Conservation (phyloP, 495 filamentous ascomycete genomes). For the Cryomyces minteri region DNA sequence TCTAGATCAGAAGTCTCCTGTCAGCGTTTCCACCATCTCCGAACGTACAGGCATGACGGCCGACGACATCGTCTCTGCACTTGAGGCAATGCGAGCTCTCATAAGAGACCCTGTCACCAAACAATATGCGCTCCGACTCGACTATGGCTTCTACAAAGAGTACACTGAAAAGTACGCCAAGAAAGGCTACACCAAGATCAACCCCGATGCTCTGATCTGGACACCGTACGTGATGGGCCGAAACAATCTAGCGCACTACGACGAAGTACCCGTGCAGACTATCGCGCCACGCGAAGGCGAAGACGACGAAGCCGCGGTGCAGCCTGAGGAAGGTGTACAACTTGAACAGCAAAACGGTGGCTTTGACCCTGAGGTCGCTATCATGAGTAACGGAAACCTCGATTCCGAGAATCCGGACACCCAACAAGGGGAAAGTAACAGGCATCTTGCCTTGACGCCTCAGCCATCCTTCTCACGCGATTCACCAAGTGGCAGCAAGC, state of each 20-base stretch:
- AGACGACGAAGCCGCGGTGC: constrained; percentile 21
- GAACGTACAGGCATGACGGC: constrained; percentile 88
- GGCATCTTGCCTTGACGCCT: too few relatives aligned
- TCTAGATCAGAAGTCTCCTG: constrained; percentile 38
- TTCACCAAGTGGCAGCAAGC: too few relatives aligned
- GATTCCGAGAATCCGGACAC: too few relatives aligned
- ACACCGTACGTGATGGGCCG: constrained; percentile 96
- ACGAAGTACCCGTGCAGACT: constrained; percentile 63
- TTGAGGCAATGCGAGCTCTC: constrained; percentile 76
- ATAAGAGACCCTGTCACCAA: constrained; percentile 80
- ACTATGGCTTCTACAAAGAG: constrained; percentile 61
- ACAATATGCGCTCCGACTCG: constrained; percentile 72
- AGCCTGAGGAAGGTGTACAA: constrained; percentile 17
- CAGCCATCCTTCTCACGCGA: too few relatives aligned
- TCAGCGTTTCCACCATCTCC: constrained; percentile 61
- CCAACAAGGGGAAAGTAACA: too few relatives aligned
- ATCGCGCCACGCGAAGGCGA: constrained; percentile 64
- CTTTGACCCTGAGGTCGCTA: too few relatives aligned
- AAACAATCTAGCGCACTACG: constrained; percentile 65
- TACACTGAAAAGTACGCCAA: constrained; percentile 74
- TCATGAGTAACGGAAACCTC: too few relatives aligned
- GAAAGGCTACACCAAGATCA: constrained; percentile 72
- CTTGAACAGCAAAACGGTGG: too few relatives aligned
- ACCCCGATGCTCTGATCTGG: constrained; percentile 71
- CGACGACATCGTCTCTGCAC: constrained; percentile 83